Evolutionary conservation across 1,139 yeast genomes (phyloP).

Genomic region (Kodamaea fungicola): DNA sequence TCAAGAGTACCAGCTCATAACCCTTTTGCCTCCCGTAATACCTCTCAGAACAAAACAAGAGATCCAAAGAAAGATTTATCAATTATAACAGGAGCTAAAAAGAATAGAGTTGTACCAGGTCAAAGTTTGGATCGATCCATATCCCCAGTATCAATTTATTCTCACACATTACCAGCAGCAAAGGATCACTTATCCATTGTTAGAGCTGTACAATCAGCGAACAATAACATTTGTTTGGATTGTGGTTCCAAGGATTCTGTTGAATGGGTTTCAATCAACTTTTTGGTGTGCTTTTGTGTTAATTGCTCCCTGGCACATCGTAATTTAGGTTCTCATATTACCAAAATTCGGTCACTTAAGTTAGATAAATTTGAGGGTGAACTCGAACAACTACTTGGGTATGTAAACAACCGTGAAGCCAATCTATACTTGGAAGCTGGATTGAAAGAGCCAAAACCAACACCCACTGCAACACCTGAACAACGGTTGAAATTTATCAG

Average conservation of each 20-base stretch:
- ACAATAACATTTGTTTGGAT: conserved; percentile 72
- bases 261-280: conserved; percentile 86
- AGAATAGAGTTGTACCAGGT: conserved; percentile 17
- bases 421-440: conserved; percentile 39
- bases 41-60: background rate
- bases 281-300: conserved; percentile 71
- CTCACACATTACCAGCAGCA: conserved; percentile 20
- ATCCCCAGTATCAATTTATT: conserved; percentile 36
- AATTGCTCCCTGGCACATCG: conserved; percentile 70
- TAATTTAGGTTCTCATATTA: conserved; percentile 48
- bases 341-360: conserved; percentile 48
- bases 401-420: conserved; percentile 37
- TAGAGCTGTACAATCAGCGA: conserved; percentile 42
- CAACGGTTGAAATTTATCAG: conserved; percentile 42
- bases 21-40: background rate
- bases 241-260: conserved; percentile 65
- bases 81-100: conserved; percentile 1
- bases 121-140: conserved; percentile 18
- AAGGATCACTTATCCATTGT: conserved; percentile 42
- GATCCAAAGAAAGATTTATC: conserved; percentile 1
- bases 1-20: background rate
- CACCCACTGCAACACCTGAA: conserved; percentile 25
- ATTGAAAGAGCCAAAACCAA: conserved; percentile 1
- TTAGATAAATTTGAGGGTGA: conserved; percentile 49
- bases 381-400: conserved; percentile 33